A percentile compares a stretch with the other conserved stretches of the same genome.
These are phyloP conservation scores for Oropetium thomaeum DNA, from an alignment of 176 grass and related monocot species.

Conservation along the genomic window DNA sequence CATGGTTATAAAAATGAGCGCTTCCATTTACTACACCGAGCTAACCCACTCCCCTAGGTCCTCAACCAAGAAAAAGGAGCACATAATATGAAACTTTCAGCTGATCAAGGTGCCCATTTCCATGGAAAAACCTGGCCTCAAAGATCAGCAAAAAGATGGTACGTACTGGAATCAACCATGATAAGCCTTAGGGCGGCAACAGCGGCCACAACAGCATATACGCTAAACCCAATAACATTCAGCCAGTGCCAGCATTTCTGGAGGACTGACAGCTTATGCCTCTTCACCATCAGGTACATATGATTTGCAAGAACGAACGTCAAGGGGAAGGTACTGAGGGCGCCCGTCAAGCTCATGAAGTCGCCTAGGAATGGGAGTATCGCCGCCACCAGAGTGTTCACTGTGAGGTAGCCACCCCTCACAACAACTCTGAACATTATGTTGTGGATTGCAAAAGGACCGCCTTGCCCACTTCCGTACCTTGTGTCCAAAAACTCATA, in stretches of 20 bases:
- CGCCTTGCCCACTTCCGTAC: slow-evolving; percentile 63
- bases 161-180: slow-evolving; percentile 71
- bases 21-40: not conserved
- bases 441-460: slow-evolving; percentile 70
- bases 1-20: not conserved
- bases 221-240: slow-evolving; percentile 73
- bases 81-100: not conserved
- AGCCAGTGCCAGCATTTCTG: slow-evolving; percentile 90
- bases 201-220: slow-evolving; percentile 53
- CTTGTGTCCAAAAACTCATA: slow-evolving; percentile 91
- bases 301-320: slow-evolving; percentile 95
- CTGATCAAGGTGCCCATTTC: not conserved
- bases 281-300: slow-evolving; percentile 84
- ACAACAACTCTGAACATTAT: slow-evolving; percentile 66
- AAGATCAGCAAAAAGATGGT: slow-evolving; percentile 90
- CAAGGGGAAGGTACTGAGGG: slow-evolving; percentile 87
- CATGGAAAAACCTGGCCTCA: slow-evolving; percentile 29
- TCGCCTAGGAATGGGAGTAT: slow-evolving; percentile 83
- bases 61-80: not conserved
- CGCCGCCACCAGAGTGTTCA: slow-evolving; percentile 87
- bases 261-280: slow-evolving; percentile 48
- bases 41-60: not conserved
- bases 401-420: slow-evolving; percentile 76
- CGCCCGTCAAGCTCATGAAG: slow-evolving; percentile 96
- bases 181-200: slow-evolving; percentile 80